Evolutionary conservation across 805 yeast genomes (phyloP).

Genomic region (Vanderwaltozyma verrucispora): DNA sequence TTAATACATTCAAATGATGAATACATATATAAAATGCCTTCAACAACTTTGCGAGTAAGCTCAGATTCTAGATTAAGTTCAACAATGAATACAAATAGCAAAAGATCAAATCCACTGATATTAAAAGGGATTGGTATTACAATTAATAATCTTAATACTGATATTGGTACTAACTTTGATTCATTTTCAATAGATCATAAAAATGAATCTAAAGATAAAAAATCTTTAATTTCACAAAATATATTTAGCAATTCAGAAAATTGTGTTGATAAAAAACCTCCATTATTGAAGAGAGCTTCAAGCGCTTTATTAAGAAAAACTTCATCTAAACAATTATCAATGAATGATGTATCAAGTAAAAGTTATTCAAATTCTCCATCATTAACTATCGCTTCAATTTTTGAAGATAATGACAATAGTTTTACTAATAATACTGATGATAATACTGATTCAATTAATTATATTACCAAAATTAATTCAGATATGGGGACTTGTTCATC

Average conservation of each 20-base stretch:
- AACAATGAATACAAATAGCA: conserved; percentile 2
- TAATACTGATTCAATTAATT: conserved; percentile 4
- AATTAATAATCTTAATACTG: background rate
- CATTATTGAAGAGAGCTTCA: conserved; percentile 25
- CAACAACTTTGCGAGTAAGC: conserved; percentile 2
- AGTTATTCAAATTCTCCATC: background rate
- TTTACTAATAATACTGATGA: background rate
- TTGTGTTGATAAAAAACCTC: conserved; percentile 9
- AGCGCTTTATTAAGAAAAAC: conserved; percentile 23
- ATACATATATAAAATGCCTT: conserved; percentile 3
- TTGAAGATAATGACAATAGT: background rate
- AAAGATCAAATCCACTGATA: background rate
- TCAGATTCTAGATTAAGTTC: conserved; percentile 9
- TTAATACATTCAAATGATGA: background rate
- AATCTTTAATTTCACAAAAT: no score
- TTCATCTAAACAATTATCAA: conserved; percentile 9
- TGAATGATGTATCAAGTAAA: background rate
- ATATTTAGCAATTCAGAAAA: background rate
- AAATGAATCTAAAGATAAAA: no score
- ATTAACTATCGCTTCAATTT: conserved; percentile 1
- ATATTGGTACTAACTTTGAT: background rate
- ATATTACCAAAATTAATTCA: conserved; percentile 9
- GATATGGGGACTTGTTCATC: background rate
- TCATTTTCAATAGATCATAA: background rate
- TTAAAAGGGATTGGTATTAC: background rate